A percentile compares a stretch with the other conserved stretches of the same genome.
These are phyloP conservation scores for Ploettnerulaceae sp. DNA, from an alignment of 2,329 filamentous ascomycete species.

Conservation along the genomic window DNA sequence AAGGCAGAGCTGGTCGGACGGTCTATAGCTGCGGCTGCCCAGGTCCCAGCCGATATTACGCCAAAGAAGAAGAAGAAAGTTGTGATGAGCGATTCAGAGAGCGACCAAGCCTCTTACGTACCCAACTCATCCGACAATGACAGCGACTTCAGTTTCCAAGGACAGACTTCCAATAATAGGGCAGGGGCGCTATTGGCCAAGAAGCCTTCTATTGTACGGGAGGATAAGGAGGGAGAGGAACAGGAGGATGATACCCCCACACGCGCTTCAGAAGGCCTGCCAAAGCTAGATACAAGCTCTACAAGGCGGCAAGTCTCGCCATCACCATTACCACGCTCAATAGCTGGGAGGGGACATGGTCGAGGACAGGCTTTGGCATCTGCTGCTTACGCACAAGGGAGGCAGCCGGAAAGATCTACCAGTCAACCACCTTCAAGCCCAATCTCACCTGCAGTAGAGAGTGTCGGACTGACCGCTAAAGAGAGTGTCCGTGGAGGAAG, in stretches of 20 bases:
- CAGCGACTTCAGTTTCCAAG: slow-evolving; percentile 23
- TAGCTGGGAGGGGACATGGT: slow-evolving; percentile 25
- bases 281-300: slow-evolving; percentile 11
- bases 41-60: background rate
- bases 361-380: slow-evolving; percentile 25
- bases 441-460: slow-evolving; percentile 5
- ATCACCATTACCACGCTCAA: slow-evolving; percentile 25
- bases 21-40: slow-evolving; percentile 2
- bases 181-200: slow-evolving; percentile 32
- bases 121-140: slow-evolving; percentile 31
- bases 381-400: slow-evolving; percentile 20
- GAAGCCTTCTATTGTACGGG: slow-evolving; percentile 43
- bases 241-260: slow-evolving; percentile 30
- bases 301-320: slow-evolving; percentile 24
- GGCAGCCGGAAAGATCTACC: slow-evolving; percentile 21
- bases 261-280: slow-evolving; percentile 5
- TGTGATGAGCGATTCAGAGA: slow-evolving; percentile 25
- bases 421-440: slow-evolving; percentile 23
- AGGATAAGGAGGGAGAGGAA: slow-evolving; percentile 42
- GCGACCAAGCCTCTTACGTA: slow-evolving; percentile 26
- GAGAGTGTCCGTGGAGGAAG: slow-evolving; percentile 32
- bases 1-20: no score
- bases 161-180: slow-evolving; percentile 18
- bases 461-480: slow-evolving; percentile 21
- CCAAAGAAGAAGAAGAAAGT: slow-evolving; percentile 26